Conservation (phyloP, 345 rosid species). For the Populus davidiana region DNA sequence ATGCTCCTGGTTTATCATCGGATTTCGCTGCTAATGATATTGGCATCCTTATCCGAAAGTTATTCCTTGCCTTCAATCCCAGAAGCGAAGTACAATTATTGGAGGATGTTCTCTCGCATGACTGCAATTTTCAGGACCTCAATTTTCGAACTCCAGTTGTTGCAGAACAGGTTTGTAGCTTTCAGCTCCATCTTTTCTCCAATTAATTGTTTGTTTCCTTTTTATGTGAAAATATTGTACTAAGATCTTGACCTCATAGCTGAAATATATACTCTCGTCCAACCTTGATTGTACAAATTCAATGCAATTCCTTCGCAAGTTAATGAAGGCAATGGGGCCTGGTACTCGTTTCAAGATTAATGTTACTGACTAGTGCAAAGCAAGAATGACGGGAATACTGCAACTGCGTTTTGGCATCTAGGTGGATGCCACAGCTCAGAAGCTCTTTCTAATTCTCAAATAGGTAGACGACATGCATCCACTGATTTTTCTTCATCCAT, state of each 20-base stretch:
- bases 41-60: neutral
- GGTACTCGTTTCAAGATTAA: neutral
- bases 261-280: neutral
- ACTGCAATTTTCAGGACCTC: neutral
- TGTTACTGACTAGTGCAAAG: neutral
- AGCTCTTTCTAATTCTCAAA: neutral
- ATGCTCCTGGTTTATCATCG: neutral
- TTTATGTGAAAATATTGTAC: neutral
- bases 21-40: neutral
- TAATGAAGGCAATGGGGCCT: neutral
- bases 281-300: neutral
- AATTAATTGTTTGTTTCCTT: neutral
- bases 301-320: neutral
- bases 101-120: neutral
- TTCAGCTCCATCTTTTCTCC: neutral
- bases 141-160: neutral
- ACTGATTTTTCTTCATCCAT: too few relatives aligned
- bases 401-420: neutral
- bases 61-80: neutral
- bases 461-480: too few relatives aligned
- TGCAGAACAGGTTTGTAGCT: neutral
- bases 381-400: neutral
- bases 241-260: neutral
- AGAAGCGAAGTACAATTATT: neutral
- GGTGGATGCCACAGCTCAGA: neutral